Evolutionary conservation across 1,139 yeast species (phyloP), one percentile per base, ranked within the genome.

Genomic region (Geotrichum aggregatum): DNA sequence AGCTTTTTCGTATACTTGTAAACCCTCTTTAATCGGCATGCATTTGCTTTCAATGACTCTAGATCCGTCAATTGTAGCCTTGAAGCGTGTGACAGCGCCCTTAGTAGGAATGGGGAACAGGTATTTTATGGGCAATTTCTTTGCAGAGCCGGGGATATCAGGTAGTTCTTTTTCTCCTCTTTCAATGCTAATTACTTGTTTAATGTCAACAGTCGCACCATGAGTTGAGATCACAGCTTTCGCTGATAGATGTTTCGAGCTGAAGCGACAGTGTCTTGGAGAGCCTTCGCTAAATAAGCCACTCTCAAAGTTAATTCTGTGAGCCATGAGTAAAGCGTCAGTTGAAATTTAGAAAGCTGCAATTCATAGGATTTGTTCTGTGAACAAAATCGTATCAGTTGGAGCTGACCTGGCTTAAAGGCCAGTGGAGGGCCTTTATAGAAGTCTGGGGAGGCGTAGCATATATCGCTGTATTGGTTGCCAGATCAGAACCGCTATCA

Each of bases 1-100:
- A 2, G 50, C 50, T n/a, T 34, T 24, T 8, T 42, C 34, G 42
- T 30, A 51, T 16, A 42, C 44, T 14, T 43, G 36, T 8, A 18
- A 35, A 2, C 47, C 54, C 22, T 26, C 30, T 4, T 28, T 21
- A 11, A 44, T 5, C 3, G 47, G 47, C 10, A 34, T 19, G 47
- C 45, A 36, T 22, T 42, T 35, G 34, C 50, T 34, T 14, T 18
- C 40, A n/a, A 51, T 51, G 11, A 30, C 40, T 1, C 24, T 8
- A 13, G 36, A 14, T 16, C 19, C 41, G 16, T 43, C 30, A 24
- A 51, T 28, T 2, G 48, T 46, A 7, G 44, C 47, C 21, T 34
- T 47, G 35, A 47, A 51, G 4, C 34, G 6, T 4, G 43, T 33
- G 7, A 51, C 34, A 16, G 48, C 50, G 3, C 50, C 50, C 2